Evolutionary conservation across 1,284 basidiomycete genomes (phyloP), one percentile per base, ranked within the genome.

Genomic region (Ceratobasidium sp.): DNA sequence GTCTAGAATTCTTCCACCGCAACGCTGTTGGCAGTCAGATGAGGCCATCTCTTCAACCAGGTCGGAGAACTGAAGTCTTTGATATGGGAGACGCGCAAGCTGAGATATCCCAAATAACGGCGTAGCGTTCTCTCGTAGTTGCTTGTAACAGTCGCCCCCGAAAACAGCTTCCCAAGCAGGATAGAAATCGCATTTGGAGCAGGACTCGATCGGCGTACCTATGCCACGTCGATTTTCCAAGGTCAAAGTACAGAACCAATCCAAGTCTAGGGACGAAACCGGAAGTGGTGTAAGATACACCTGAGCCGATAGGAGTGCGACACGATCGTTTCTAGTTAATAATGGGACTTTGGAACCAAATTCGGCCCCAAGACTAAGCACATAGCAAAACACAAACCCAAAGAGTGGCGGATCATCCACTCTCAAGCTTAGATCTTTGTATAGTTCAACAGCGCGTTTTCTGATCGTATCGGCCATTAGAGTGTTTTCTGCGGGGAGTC

Each of bases 271-370:
- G 56, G 46, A 23, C 12, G 61, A 65, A 0, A 46, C 15, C 13
- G 73, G 73, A 38, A 75, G 73, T 7, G 73, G 73, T 17, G 62
- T 75, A 33, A 75, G 52, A 23, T 65, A 61, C 12, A 75, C 73
- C 64, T 75, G 73, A 20, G 46, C 73, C 6, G 48, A 75, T 26
- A 75, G 57, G 15, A 75, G 23, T 52, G 50, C 52, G 17, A 75
- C 73, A 7, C 73, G 61, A n/a, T 75, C 73, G 23, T 56, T 62
- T 17, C 73, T 61, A 42, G 73, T 38, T 10, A 75, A 15, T 33
- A 57, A 54, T 15, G 73, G 20, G 15, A 17, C 38, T n/a, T 66
- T 65, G 61, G 64, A 33, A 50, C 61, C 64, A 15, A 75, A 26
- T 23, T 75, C 62, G 17, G 50, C 48, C 9, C 73, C 73, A 3